phyloP scores from a whole-genome alignment of 202 grass and related monocot species.

The Carex sylvatica region DNA sequence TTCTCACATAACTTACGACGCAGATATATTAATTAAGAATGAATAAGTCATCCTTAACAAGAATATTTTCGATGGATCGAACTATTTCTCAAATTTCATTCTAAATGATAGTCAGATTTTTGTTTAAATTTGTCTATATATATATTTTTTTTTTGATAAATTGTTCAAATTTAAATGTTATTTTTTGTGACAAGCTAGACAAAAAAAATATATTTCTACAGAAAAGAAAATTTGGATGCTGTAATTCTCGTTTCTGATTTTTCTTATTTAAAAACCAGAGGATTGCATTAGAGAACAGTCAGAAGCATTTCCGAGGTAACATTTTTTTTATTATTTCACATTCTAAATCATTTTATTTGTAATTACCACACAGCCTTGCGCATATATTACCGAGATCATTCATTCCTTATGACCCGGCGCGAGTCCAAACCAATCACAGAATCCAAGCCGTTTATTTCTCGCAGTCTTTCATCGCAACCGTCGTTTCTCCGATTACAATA shows the following conservation, averaged over 20 bases:
- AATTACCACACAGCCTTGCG: background rate
- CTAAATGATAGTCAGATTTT: background rate
- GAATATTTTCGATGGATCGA: background rate
- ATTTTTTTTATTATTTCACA: background rate
- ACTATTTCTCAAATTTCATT: background rate
- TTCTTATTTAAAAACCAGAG: background rate
- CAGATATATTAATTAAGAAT: background rate
- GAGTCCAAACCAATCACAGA: background rate
- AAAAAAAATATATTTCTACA: no score
- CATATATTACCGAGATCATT: background rate
- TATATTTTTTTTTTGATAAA: background rate
- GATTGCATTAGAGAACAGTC: background rate
- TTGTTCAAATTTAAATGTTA: background rate
- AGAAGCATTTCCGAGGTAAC: background rate
- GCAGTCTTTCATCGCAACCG: background rate
- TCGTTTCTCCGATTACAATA: background rate
- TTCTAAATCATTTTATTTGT: slow-evolving; percentile 14
- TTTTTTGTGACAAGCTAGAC: background rate
- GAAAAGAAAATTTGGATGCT: background rate
- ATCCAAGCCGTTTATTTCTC: background rate
- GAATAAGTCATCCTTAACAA: background rate
- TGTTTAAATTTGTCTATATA: background rate
- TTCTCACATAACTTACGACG: background rate
- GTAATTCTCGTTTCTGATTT: background rate
- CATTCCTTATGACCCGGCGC: background rate